phyloP scores from a whole-genome alignment of 2,329 filamentous ascomycete species.

The Colletotrichum noveboracense region DNA sequence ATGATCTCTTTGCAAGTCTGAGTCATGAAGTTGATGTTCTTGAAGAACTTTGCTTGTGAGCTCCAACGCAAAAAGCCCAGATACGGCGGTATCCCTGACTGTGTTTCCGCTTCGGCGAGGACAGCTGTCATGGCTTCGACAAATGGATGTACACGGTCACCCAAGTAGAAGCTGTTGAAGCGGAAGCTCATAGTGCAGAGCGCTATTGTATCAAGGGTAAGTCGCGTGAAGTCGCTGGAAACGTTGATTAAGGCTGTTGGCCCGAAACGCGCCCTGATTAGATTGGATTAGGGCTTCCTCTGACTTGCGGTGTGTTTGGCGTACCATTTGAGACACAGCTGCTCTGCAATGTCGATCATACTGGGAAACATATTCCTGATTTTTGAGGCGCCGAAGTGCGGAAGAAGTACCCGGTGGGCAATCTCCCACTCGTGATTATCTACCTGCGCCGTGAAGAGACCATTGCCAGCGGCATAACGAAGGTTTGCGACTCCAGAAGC shows the following conservation, averaged over 20 bases:
- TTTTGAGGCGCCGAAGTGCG: background rate
- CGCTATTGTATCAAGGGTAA: background rate
- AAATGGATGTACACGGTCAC: background rate
- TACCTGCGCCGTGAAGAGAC: background rate
- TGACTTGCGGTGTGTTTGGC: background rate
- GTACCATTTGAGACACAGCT: background rate
- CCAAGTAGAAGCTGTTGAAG: background rate
- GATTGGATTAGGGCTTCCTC: rapidly evolving
- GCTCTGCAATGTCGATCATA: background rate
- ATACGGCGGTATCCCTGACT: background rate
- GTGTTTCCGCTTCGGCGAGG: background rate
- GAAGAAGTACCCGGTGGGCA: background rate
- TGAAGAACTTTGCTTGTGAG: background rate
- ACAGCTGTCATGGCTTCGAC: background rate
- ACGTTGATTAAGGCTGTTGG: background rate
- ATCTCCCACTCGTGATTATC: background rate
- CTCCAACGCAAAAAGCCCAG: background rate
- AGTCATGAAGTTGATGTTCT: background rate
- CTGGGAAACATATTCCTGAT: background rate
- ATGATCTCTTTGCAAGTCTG: background rate
- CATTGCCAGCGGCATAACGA: background rate
- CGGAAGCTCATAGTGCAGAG: background rate
- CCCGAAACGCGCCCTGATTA: background rate
- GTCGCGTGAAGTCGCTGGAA: background rate
- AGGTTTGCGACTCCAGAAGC: background rate